Base-by-base conservation (phyloP, 2,329 filamentous ascomycete species). In the Venturia asperata region DNA sequence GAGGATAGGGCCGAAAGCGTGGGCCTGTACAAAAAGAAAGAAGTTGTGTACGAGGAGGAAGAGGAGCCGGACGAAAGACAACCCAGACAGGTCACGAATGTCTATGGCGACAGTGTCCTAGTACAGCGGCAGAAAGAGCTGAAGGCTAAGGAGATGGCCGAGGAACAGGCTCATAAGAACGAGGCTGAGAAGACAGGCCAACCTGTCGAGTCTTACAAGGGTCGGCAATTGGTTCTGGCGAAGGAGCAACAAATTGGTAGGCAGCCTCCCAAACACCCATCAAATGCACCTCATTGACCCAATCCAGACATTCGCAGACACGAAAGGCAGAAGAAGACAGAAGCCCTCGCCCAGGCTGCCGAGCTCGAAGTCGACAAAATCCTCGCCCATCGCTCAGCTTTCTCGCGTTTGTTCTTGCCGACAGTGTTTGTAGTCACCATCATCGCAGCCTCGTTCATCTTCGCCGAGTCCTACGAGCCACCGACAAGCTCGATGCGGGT, bases 331-430 rank as follows among this genome's bases (percentile, higher is more conserved):
- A 56, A 65, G 13, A 17, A 37, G 9, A 19, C 9, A 34, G 64
- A 62, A 13, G 27, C 24, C 10, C 19, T 30, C 24, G 41, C 37
- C 7, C 19, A 61, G 62, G 39, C 21, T 10, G 64, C 55, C 19
- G 64, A 65, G 42, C 56, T 65, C 15, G 1, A 17, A 15, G 27
- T 10, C 11, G 41, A 65, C 3, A 9, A 47, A 37, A 47, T 65
- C 5, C 17, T 52, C n/a, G 41, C 56, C 37, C 1, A 65, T 4
- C 64, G 52, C 37, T 39, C 39, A 13, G 58, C 64, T 5, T 61
- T 68, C 39, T 71, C 74, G 69, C 76, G 76, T 42, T 70, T 77
- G 65, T 70, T 67, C 64, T 73, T 75, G 30, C 75, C 75, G 71
- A 71, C 73, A 21, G 69, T 71, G 64, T 73, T 77, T 64, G 71